These are phyloP conservation scores for Crithidia thermophila DNA, from an alignment of 208 protist genomes.

Conservation along the genomic window DNA sequence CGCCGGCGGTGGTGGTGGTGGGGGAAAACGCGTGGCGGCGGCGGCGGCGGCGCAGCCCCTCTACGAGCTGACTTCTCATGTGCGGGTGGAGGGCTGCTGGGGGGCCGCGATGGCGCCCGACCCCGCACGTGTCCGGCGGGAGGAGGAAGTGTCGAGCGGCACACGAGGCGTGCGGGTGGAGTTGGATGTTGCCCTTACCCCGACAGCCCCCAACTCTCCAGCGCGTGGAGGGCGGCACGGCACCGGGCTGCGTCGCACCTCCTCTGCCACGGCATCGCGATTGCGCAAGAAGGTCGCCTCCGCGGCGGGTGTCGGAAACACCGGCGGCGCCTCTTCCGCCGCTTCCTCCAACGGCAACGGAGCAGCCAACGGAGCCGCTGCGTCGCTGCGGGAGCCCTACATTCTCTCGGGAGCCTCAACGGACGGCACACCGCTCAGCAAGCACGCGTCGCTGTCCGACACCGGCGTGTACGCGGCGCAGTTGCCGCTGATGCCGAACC, in stretches of 20 bases:
- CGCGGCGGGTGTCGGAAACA: background rate
- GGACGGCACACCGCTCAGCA: background rate
- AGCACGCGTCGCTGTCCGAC: constrained; percentile 10
- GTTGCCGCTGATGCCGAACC: constrained; percentile 14
- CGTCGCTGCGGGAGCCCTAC: constrained; percentile 15
- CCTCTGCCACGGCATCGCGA: background rate
- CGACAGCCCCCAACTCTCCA: background rate
- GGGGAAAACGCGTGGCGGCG: constrained; percentile 9
- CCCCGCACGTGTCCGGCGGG: background rate
- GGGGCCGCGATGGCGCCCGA: constrained; percentile 1
- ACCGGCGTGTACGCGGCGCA: constrained; percentile 10
- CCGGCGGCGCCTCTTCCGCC: background rate
- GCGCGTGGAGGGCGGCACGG: constrained; percentile 3
- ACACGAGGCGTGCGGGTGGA: constrained; percentile 5
- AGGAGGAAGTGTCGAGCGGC: background rate
- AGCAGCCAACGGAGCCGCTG: background rate
- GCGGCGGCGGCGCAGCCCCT: constrained; percentile 8
- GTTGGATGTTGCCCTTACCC: background rate
- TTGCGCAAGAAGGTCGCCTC: background rate
- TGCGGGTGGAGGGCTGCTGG: constrained; percentile 31
- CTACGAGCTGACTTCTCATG: constrained; percentile 28
- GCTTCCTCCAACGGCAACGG: background rate
- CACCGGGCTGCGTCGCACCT: background rate
- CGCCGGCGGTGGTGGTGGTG: background rate
- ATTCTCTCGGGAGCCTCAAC: constrained; percentile 6